A percentile compares a stretch with the other conserved stretches of the same genome.
These are phyloP conservation scores for Fusarium oligoseptatum DNA, from an alignment of 2,329 filamentous ascomycete species.

Conservation along the genomic window DNA sequence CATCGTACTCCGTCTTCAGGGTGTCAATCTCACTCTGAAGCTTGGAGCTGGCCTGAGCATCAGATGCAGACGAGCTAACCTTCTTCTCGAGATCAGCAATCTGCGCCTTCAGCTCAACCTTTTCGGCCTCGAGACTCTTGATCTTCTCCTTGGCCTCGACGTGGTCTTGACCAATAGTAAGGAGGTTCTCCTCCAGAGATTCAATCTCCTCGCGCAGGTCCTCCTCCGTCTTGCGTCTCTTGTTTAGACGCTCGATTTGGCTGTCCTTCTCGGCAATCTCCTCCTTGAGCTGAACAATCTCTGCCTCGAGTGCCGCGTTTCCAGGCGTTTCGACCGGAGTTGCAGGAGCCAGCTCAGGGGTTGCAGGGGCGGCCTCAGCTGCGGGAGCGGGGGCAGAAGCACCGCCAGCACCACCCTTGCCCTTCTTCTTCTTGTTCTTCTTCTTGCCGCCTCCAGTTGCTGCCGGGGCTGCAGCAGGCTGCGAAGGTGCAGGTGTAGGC, in stretches of 20 bases:
- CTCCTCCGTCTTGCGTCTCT: slow-evolving; percentile 81
- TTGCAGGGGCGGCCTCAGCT: slow-evolving; percentile 53
- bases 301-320: slow-evolving; percentile 59
- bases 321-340: slow-evolving; percentile 46
- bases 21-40: slow-evolving; percentile 72
- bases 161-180: slow-evolving; percentile 84
- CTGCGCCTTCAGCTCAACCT: slow-evolving; percentile 70
- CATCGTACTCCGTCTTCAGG: slow-evolving; percentile 70
- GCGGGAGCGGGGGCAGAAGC: slow-evolving; percentile 50
- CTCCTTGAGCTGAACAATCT: slow-evolving; percentile 64
- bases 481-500: slow-evolving; percentile 41
- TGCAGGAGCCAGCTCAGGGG: slow-evolving; percentile 52
- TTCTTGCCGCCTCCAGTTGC: slow-evolving; percentile 55
- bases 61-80: slow-evolving; percentile 59
- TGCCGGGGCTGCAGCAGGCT: slow-evolving; percentile 44
- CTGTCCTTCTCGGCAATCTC: slow-evolving; percentile 75
- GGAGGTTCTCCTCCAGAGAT: slow-evolving; percentile 81
- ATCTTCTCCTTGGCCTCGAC: slow-evolving; percentile 85
- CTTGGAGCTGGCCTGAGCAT: slow-evolving; percentile 63
- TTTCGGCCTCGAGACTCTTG: slow-evolving; percentile 79
- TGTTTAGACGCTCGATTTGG: slow-evolving; percentile 78
- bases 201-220: slow-evolving; percentile 89
- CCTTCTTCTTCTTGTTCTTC: slow-evolving; percentile 94
- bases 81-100: slow-evolving; percentile 80
- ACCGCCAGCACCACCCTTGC: slow-evolving; percentile 73